Evolutionary conservation across 768 basidiomycete species (phyloP), one percentile per base, ranked within the genome.

Genomic region (Peribolospora kevripleyi): DNA sequence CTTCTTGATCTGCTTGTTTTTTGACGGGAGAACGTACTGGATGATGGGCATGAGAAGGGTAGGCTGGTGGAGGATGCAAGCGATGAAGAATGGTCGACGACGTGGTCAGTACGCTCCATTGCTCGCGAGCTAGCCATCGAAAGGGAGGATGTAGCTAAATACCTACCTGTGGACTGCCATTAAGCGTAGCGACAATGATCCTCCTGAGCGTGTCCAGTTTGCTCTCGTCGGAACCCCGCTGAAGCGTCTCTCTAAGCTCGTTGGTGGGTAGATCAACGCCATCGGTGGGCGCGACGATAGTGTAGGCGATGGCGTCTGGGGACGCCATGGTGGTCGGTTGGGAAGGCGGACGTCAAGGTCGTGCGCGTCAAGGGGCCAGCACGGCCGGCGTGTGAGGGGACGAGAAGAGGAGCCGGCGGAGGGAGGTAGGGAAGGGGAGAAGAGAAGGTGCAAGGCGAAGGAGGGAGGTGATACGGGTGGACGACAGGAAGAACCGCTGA

Each of bases 1-100:
- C 72, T 97, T 98, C 79, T 98, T 97, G 65, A 97, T 77, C 57
- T 81, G 79, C 72, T 98, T 97, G 72, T 84, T 88, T 66, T 80
- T 79, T 53, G 83, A 84, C 43, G 93, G 93, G 74, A 97, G 77
- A 59, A 91, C 82, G 70, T 81, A 93, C 76, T 98, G 93, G 61
- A 98, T 97, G 68, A 97, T 81, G 5, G 88, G 84, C 90, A 98
- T 97, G 70, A 95, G 78, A 51, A 97, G 13, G 39, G 49, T 36
- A 9, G 50, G 36, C 40, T 38, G 7, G 42, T 13, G 6, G 53
- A 50, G 40, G 13, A 65, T 46, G 11, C 38, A 25, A 50, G 47
- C 43, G 7, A 53, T 36, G 7, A 36, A 7, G 53, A 8, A 36
- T 25, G 9, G 40, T 3, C 39, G n/a, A 8, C 40, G 50, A n/a